These are phyloP conservation scores for Rubus idaeus DNA, from an alignment of 306 rosid genomes.

Conservation along the genomic window DNA sequence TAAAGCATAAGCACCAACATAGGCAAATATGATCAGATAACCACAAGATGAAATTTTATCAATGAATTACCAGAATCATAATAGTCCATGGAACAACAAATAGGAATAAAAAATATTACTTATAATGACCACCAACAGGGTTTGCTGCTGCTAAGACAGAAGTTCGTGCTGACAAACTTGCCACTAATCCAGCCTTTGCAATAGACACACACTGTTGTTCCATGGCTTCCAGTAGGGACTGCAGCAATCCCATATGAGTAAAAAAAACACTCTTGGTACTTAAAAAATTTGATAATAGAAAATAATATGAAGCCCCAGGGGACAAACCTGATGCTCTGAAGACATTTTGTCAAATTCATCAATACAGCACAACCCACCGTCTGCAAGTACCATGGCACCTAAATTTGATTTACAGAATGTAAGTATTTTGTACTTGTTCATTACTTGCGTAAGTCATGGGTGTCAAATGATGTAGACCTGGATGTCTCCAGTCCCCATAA, in stretches of 20 bases:
- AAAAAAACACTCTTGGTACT: conserved; percentile 22
- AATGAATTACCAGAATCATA: conserved; percentile 10
- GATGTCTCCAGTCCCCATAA: background rate
- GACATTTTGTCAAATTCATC: conserved; percentile 95
- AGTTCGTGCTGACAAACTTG: conserved; percentile 94
- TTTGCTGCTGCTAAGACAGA: conserved; percentile 96
- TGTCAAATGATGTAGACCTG: background rate
- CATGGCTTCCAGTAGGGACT: conserved; percentile 95
- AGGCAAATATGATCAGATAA: background rate
- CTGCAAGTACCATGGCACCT: conserved; percentile 98
- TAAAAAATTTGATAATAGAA: conserved; percentile 25
- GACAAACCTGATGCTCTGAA: conserved; percentile 91
- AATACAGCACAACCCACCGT: conserved; percentile 93
- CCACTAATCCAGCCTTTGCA: conserved; percentile 95
- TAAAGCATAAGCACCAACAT: background rate
- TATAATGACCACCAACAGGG: conserved; percentile 95
- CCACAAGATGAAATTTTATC: background rate
- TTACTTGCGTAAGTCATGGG: conserved; percentile 2
- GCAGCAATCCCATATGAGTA: conserved; percentile 27
- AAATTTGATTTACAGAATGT: conserved; percentile 23
- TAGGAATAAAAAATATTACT: conserved; percentile 42
- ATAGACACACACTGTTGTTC: conserved; percentile 98
- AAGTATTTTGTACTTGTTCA: conserved; percentile 16
- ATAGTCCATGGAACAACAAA: conserved; percentile 18
- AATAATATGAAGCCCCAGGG: conserved; percentile 22